These are phyloP conservation scores for Aurinia saxatilis DNA, from an alignment of 345 rosid species.

Conservation along the genomic window DNA sequence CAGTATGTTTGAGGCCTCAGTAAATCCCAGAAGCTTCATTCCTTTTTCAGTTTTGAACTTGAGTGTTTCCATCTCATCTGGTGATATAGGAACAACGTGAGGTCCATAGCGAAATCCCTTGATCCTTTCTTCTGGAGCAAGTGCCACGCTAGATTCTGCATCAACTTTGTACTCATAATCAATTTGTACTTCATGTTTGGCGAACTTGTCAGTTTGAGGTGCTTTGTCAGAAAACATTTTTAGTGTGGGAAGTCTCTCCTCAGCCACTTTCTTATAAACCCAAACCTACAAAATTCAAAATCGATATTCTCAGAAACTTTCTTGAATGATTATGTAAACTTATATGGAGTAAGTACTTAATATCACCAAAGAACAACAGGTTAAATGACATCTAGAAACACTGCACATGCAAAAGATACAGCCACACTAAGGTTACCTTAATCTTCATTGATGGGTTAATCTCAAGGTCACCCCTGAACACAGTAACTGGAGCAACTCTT, in stretches of 20 bases:
- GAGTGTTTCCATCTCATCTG: conserved; percentile 63
- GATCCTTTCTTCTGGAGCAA: conserved; percentile 93
- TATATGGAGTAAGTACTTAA: neutral
- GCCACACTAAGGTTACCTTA: conserved; percentile 40
- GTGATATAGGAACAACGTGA: conserved; percentile 85
- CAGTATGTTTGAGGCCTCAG: conserved; percentile 60
- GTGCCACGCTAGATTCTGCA: conserved; percentile 44
- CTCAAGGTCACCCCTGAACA: conserved; percentile 88
- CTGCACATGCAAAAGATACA: neutral
- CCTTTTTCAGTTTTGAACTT: conserved; percentile 90
- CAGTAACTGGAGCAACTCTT: conserved; percentile 61
- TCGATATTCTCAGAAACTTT: neutral
- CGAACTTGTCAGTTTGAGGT: conserved; percentile 68
- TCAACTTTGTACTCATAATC: conserved; percentile 67
- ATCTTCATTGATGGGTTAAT: conserved; percentile 61
- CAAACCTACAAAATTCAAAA: conserved; percentile 50
- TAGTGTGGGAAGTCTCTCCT: conserved; percentile 86
- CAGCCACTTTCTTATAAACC: conserved; percentile 92
- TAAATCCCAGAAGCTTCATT: conserved; percentile 84
- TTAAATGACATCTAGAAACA: neutral
- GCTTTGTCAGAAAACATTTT: conserved; percentile 85
- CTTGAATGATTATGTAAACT: neutral
- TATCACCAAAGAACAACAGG: neutral
- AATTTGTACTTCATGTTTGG: conserved; percentile 81
- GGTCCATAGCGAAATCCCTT: conserved; percentile 94